Evolutionary conservation across 1,284 basidiomycete genomes (phyloP).

Genomic region (Phylloboletellus chloephorus): DNA sequence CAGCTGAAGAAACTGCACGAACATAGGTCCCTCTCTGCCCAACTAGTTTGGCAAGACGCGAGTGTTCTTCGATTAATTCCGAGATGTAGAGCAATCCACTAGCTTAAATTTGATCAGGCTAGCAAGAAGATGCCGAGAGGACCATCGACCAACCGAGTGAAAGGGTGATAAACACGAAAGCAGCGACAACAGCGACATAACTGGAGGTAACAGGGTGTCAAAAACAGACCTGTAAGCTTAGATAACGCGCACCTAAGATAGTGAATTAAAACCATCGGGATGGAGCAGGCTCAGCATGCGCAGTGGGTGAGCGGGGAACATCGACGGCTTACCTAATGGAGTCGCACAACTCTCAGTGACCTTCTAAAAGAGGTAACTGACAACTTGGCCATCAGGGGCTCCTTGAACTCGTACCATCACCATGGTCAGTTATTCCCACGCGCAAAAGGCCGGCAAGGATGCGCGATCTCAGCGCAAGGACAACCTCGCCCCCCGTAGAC

Average conservation of each 20-base stretch:
- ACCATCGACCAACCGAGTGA: constrained; percentile 55
- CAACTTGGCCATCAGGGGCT: background rate
- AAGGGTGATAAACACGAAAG: constrained; percentile 75
- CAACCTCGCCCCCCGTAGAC: too few relatives aligned
- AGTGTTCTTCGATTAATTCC: constrained; percentile 92
- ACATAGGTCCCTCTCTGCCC: constrained; percentile 86
- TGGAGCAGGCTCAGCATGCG: background rate
- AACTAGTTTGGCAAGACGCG: constrained; percentile 68
- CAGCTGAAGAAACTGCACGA: constrained; percentile 33
- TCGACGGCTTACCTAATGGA: too few relatives aligned
- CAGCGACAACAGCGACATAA: constrained; percentile 63
- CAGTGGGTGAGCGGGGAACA: too few relatives aligned
- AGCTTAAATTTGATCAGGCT: constrained; percentile 44
- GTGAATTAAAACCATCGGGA: constrained; percentile 33
- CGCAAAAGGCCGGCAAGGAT: too few relatives aligned
- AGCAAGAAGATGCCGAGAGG: background rate
- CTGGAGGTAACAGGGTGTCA: constrained; percentile 29
- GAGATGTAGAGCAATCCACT: constrained; percentile 90
- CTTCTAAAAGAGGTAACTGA: constrained; percentile 6
- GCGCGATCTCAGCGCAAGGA: too few relatives aligned
- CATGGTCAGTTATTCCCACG: too few relatives aligned
- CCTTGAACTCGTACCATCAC: background rate
- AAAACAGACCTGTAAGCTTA: background rate
- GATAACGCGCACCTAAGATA: constrained; percentile 43
- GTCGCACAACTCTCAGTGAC: background rate